Evolutionary conservation across 164 flowering plant genomes (phyloP).

Genomic region (Protea cynaroides): DNA sequence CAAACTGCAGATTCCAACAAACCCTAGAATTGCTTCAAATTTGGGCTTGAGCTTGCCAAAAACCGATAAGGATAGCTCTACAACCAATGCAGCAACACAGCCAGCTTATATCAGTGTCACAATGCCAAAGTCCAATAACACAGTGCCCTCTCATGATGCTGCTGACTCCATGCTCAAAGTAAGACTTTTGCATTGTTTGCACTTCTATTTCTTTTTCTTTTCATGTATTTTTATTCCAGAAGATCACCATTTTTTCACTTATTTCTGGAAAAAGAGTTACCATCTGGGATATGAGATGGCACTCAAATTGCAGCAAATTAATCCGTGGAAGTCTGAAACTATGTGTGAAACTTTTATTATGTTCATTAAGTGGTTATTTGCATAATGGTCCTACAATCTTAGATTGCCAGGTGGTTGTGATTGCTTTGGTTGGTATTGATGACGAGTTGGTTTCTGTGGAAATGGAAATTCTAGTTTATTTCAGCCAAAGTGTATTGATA

Average conservation of each 20-base stretch:
- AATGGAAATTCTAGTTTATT: too few relatives aligned
- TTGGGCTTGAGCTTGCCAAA: conserved; percentile 48
- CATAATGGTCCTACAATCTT: too few relatives aligned
- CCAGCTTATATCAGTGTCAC: conserved; percentile 85
- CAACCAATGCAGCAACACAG: conserved; percentile 37
- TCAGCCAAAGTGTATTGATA: too few relatives aligned
- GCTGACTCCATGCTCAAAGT: conserved; percentile 74
- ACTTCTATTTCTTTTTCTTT: background rate
- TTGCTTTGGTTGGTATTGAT: too few relatives aligned
- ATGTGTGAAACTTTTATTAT: too few relatives aligned
- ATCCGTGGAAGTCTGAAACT: too few relatives aligned
- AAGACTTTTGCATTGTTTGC: conserved; percentile 5
- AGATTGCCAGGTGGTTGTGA: too few relatives aligned
- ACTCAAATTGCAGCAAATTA: too few relatives aligned
- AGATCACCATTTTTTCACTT: background rate
- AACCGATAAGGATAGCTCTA: conserved; percentile 47
- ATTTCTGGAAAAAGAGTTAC: background rate
- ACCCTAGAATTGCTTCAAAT: conserved; percentile 89
- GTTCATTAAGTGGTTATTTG: too few relatives aligned
- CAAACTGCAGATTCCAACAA: conserved; percentile 88
- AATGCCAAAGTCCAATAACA: conserved; percentile 44
- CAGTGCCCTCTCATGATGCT: conserved; percentile 31
- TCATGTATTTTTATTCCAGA: background rate
- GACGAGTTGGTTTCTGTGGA: too few relatives aligned
- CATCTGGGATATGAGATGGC: background rate